Evolutionary conservation across 495 filamentous ascomycete species (phyloP).

Genomic region (Sordaria brevicollis): DNA sequence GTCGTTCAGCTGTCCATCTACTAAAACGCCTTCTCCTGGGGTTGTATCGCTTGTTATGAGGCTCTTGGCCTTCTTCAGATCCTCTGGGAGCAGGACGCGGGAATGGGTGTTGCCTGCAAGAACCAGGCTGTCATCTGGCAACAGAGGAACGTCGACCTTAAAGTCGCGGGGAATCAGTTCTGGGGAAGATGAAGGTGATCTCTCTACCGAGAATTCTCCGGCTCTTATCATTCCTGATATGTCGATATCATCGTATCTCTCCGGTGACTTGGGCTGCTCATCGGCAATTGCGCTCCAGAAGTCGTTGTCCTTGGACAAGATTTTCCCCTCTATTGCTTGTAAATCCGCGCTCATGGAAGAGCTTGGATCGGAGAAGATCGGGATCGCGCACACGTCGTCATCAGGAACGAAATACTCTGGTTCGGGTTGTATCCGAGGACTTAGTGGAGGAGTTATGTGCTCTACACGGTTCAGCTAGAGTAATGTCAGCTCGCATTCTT

Average conservation of each 20-base stretch:
- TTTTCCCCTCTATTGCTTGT: slow-evolving; percentile 29
- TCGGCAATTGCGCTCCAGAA: slow-evolving; percentile 9
- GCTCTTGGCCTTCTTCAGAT: slow-evolving; percentile 12
- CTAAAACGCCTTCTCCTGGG: slow-evolving; percentile 5
- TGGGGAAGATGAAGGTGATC: neutral
- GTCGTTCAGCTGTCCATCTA: slow-evolving; percentile 30
- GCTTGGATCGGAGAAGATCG: slow-evolving; percentile 39
- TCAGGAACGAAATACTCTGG: slow-evolving; percentile 36
- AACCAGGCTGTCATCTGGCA: neutral
- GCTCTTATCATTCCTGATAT: slow-evolving; percentile 12
- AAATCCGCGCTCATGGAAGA: slow-evolving; percentile 38
- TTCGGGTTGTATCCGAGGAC: slow-evolving; percentile 31
- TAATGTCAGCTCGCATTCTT: slow-evolving; percentile 3
- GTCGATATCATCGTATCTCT: slow-evolving; percentile 13
- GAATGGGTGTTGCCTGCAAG: slow-evolving; percentile 3
- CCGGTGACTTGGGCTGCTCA: slow-evolving; percentile 1
- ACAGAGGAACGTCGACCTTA: slow-evolving; percentile 17
- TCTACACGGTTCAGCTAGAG: slow-evolving; percentile 16
- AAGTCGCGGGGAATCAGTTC: slow-evolving; percentile 5
- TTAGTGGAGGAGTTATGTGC: slow-evolving; percentile 49
- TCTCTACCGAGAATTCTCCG: slow-evolving; percentile 7
- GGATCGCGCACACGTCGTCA: slow-evolving; percentile 36
- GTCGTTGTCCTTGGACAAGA: slow-evolving; percentile 9
- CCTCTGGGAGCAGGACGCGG: slow-evolving; percentile 3
- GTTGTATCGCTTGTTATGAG: slow-evolving; percentile 13